Evolutionary conservation across 2,329 filamentous ascomycete genomes (phyloP).

Genomic region (Microascus cirrosus): DNA sequence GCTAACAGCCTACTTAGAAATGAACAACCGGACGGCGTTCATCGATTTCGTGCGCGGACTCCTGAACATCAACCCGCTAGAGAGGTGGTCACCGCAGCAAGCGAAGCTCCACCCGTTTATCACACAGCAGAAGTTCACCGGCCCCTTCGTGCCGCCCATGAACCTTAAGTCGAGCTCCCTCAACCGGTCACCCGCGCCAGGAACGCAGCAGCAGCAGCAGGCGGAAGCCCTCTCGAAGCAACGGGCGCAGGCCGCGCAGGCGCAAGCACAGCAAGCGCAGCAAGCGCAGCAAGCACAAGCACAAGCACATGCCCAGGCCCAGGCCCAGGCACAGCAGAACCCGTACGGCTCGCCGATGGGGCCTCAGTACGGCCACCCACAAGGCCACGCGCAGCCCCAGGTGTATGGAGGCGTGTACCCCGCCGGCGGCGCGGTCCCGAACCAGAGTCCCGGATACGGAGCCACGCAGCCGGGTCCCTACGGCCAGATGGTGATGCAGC

Average conservation of each 20-base stretch:
- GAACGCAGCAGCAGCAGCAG: conserved; percentile 91
- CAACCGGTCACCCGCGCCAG: conserved; percentile 80
- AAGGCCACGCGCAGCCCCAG: conserved; percentile 34
- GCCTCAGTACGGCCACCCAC: conserved; percentile 31
- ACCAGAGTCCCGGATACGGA: conserved; percentile 60
- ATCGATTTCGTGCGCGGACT: conserved; percentile 96
- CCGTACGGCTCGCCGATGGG: conserved; percentile 35
- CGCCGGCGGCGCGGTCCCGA: conserved; percentile 27
- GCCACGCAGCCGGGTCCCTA: conserved; percentile 61
- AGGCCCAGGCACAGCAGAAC: conserved; percentile 45
- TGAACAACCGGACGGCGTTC: conserved; percentile 94
- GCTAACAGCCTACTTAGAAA: conserved; percentile 50
- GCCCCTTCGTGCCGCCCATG: conserved; percentile 94
- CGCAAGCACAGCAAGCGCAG: conserved; percentile 54
- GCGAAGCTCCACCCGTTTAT: conserved; percentile 97
- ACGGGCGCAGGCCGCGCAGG: conserved; percentile 61
- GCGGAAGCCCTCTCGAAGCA: conserved; percentile 92
- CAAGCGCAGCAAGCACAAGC: conserved; percentile 5
- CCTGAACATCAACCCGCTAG: conserved; percentile 87
- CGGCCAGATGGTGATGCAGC: conserved; percentile 61
- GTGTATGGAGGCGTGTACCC: conserved; percentile 79
- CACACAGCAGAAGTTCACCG: conserved; percentile 94
- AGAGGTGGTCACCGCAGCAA: conserved; percentile 96
- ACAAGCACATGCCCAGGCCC: conserved; percentile 47
- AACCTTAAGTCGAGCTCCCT: conserved; percentile 81